A percentile compares a stretch with the other conserved stretches of the same genome.
Conservation (phyloP, 2,329 filamentous ascomycete species). For the Pseudophaeomoniella oleicola region DNA sequence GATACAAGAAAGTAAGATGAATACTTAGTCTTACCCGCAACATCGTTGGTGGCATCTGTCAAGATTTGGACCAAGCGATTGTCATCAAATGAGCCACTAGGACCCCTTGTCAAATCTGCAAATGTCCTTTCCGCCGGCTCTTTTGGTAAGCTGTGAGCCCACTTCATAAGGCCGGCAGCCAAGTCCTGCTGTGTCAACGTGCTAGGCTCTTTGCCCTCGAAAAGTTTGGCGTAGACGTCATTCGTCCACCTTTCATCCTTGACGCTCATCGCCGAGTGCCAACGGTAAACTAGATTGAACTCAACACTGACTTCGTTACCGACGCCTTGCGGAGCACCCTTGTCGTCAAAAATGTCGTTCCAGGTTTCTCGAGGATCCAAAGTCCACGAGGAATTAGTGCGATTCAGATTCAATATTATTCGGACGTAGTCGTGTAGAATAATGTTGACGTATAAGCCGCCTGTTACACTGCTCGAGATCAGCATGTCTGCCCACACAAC, state of each 20-base stretch:
- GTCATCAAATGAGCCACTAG: slow-evolving; percentile 51
- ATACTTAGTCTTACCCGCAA: slow-evolving; percentile 17
- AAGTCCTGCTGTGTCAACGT: slow-evolving; percentile 47
- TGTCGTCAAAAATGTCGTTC: slow-evolving; percentile 14
- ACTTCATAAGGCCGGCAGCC: slow-evolving; percentile 46
- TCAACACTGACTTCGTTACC: slow-evolving; percentile 77
- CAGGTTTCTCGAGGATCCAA: slow-evolving; percentile 13
- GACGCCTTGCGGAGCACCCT: slow-evolving; percentile 52
- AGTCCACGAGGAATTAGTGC: slow-evolving; percentile 12
- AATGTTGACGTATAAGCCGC: slow-evolving; percentile 15
- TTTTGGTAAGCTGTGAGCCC: slow-evolving; percentile 43
- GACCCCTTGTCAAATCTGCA: slow-evolving; percentile 46
- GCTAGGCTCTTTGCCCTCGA: slow-evolving; percentile 40
- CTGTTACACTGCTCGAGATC: slow-evolving; percentile 8
- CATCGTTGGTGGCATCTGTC: slow-evolving; percentile 56
- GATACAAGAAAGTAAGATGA: slow-evolving; percentile 4
- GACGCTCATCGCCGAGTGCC: slow-evolving; percentile 66
- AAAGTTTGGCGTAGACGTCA: slow-evolving; percentile 48
- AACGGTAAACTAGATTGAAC: slow-evolving; percentile 79
- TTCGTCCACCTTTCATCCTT: slow-evolving; percentile 72
- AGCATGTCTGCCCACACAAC: background rate
- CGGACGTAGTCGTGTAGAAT: slow-evolving; percentile 14
- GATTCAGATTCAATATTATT: slow-evolving; percentile 15
- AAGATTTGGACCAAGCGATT: slow-evolving; percentile 63
- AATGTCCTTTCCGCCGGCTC: slow-evolving; percentile 60